Conservation (phyloP, 2,329 filamentous ascomycete species). For the Elsinoe australis region DNA sequence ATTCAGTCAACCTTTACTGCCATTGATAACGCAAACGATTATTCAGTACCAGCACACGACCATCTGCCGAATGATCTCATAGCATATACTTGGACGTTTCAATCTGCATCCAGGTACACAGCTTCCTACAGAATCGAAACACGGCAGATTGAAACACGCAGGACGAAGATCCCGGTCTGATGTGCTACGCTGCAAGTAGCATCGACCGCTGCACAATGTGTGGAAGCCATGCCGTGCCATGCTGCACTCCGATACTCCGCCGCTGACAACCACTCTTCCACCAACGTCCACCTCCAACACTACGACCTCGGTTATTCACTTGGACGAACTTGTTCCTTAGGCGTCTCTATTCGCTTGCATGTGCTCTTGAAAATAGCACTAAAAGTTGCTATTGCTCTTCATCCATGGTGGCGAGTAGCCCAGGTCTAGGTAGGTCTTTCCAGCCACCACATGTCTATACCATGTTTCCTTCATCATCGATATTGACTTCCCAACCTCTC, state of each 20-base stretch:
- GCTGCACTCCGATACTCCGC: constrained; percentile 1
- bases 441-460: too few relatives aligned
- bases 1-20: too few relatives aligned
- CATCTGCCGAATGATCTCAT: background rate
- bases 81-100: constrained; percentile 11
- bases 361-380: background rate
- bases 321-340: background rate
- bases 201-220: background rate
- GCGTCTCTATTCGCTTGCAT: background rate
- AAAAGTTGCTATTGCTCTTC: too few relatives aligned
- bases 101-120: constrained; percentile 1
- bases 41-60: too few relatives aligned
- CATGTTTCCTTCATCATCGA: too few relatives aligned
- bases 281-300: background rate
- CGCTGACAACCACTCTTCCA: constrained; percentile 11
- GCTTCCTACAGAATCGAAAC: constrained; percentile 11
- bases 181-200: constrained; percentile 6
- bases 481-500: too few relatives aligned
- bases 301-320: constrained; percentile 12
- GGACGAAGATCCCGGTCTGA: background rate
- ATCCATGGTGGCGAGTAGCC: too few relatives aligned
- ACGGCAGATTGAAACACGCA: constrained; percentile 3
- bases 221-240: constrained; percentile 7
- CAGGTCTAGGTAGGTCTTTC: too few relatives aligned
- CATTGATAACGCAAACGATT: too few relatives aligned